These are phyloP conservation scores for Naegleria lovaniensis DNA, from an alignment of 208 protist genomes.

Conservation along the genomic window DNA sequence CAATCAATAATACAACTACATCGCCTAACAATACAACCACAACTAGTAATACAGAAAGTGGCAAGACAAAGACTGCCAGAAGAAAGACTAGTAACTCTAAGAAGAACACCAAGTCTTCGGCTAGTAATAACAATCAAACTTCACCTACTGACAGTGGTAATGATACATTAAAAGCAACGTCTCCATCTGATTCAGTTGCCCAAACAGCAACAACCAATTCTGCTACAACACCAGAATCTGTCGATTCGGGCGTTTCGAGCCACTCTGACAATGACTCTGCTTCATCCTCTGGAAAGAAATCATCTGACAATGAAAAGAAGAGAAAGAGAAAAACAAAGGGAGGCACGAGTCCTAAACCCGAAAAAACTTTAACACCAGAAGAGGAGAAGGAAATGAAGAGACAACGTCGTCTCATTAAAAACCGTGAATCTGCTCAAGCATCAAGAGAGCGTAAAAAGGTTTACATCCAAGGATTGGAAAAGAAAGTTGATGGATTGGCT, in stretches of 20 bases:
- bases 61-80: not conserved
- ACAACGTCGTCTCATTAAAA: constrained; percentile 48
- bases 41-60: not conserved
- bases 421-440: constrained; percentile 52
- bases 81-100: not conserved
- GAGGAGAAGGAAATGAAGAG: constrained; percentile 45
- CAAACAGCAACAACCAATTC: not conserved
- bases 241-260: not conserved
- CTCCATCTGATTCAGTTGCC: not conserved
- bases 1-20: not conserved
- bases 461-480: constrained; percentile 52
- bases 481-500: not conserved
- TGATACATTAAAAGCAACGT: not conserved
- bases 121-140: not conserved
- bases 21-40: not conserved
- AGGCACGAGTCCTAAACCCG: not conserved
- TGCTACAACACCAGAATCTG: not conserved
- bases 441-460: constrained; percentile 53
- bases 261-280: not conserved
- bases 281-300: not conserved
- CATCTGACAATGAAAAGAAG: not conserved
- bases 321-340: not conserved
- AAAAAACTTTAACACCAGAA: constrained; percentile 14
- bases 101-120: not conserved
- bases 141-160: not conserved